Evolutionary conservation across 257 asterid genomes (phyloP), one percentile per base, ranked within the genome.

Genomic region (Avicennia marina): DNA sequence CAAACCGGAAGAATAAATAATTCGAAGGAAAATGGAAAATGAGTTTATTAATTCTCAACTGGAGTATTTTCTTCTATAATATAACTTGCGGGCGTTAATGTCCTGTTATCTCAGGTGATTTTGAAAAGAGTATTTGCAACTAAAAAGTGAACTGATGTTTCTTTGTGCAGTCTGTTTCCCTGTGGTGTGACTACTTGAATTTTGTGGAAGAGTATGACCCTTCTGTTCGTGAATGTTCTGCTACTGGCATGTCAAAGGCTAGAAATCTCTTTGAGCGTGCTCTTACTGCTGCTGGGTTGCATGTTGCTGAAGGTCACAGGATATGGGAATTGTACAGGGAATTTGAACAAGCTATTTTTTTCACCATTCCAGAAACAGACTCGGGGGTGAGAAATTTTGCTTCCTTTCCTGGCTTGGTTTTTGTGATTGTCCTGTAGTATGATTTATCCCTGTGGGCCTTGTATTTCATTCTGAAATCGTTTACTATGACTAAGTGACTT

Each of bases 211-310:
- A 84, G 58, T 53, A 75, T 65, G 95, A 89, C 67, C 78, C 86
- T 20, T 58, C 76, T 16, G 76, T 91, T 26, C 69, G 75, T 34
- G 82, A 75, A 63, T 71, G 75, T 71, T 78, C 95, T 33, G 57
- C 79, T 1, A 63, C 53, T 72, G 97, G 96, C 56, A 77, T 84
- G 62, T 78, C 85, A 4, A 89, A 84, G 80, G 79, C 78, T 3
- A 84, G 99, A 71, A 79, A 80, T 70, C 73, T 93, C 44, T 89
- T 89, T 44, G 97, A 93, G 76, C 91, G 89, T 65, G 96, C 99
- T 25, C 81, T 86, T 66, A 80, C 95, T 59, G 89, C 99, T 34
- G 76, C 78, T 64, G 97, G 97, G 64, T 78, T 89, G 79, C 97
- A 93, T 69, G 75, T 84, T 59, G 11, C 89, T 72, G 94, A 83